Evolutionary conservation across 371 early-diverging fungal species (phyloP).

Genomic region (Mortierella sp.): DNA sequence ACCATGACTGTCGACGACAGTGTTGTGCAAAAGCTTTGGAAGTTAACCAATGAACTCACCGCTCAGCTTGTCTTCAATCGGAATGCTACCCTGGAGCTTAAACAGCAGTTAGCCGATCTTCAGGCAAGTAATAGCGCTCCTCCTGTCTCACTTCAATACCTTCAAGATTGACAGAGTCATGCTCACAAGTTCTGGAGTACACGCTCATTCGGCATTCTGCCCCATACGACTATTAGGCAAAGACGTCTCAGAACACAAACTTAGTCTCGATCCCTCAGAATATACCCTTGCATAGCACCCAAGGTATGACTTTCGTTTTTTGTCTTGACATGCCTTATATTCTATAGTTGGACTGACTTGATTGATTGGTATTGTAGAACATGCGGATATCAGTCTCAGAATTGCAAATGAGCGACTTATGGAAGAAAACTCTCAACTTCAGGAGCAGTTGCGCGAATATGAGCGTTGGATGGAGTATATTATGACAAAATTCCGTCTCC

Average conservation of each 20-base stretch:
- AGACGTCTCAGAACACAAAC: slow-evolving; percentile 21
- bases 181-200: background rate
- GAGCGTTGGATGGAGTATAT: slow-evolving; percentile 44
- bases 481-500: slow-evolving; percentile 43
- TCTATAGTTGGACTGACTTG: background rate
- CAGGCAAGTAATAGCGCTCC: slow-evolving; percentile 5
- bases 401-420: slow-evolving; percentile 37
- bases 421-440: slow-evolving; percentile 39
- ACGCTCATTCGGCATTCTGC: background rate
- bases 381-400: slow-evolving; percentile 31
- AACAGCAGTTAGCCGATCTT: slow-evolving; percentile 47
- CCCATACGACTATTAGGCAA: slow-evolving; percentile 14
- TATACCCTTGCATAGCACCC: slow-evolving; percentile 9
- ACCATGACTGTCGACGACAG: slow-evolving; percentile 54
- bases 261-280: slow-evolving; percentile 10
- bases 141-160: background rate
- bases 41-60: slow-evolving; percentile 56
- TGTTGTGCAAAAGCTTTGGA: slow-evolving; percentile 53
- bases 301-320: slow-evolving; percentile 17
- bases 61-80: slow-evolving; percentile 56
- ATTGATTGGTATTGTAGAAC: slow-evolving; percentile 4
- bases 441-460: slow-evolving; percentile 42
- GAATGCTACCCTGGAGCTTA: slow-evolving; percentile 45
- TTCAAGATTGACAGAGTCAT: background rate
- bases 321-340: background rate